Evolutionary conservation across 106 monocot species (phyloP), one percentile per base, ranked within the genome.

Genomic region (Acorus gramineus): DNA sequence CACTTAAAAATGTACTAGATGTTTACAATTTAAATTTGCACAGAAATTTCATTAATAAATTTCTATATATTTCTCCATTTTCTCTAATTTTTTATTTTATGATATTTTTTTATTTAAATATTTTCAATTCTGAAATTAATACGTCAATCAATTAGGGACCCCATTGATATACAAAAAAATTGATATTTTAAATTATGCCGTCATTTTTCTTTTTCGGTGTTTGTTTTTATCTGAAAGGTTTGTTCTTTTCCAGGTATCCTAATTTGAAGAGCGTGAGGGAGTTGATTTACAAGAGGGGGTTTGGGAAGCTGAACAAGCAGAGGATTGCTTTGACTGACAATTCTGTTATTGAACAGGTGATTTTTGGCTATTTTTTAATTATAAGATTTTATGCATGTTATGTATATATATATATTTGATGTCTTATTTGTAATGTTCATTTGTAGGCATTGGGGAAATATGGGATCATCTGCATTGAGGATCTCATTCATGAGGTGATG

Each of bases 401-500:
- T 11, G 10, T 42, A 49, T 3, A 3, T 49, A 14, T 2, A 14
- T 13, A 12, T 6, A 4, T 63, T 63, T 7, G 3, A 48, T 28
- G 44, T 56, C 12, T 9, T n/a, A 9, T 49, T 59, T 14, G 57
- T 9, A 53, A 49, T 53, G 8, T 48, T 42, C 53, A 6, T 54
- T 56, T 42, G 46, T 62, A 81, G 81, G 81, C 46, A 4, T 58
- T 81, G 55, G 81, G 81, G 2, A 81, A 81, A 53, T 46, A 69
- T 58, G 73, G 73, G 1, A 81, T 81, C 46, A 70, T 70, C 42
- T 73, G 77, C 64, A 73, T 81, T 42, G 81, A 81, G 42, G 81
- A 81, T 57, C 73, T 81, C 60, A 61, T 81, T 52, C 81, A 81
- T 59, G 81, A 81, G 52, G 77, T 81, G 55, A 50, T 81, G 73